These are phyloP conservation scores for Penicillium griseofulvum DNA, from an alignment of 2,329 filamentous ascomycete species.

Conservation along the genomic window DNA sequence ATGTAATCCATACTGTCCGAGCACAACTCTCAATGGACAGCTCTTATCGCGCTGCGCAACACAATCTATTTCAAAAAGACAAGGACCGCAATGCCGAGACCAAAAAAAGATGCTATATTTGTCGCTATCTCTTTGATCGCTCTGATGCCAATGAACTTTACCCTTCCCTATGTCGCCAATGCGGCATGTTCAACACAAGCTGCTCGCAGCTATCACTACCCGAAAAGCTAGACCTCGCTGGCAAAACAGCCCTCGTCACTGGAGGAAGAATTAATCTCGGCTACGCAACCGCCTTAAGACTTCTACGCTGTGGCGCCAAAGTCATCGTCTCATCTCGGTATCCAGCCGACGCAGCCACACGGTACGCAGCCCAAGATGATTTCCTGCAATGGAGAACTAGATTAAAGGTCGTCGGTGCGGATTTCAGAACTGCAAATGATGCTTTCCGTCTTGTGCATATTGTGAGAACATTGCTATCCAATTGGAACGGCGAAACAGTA, in stretches of 20 bases:
- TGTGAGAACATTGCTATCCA: constrained; percentile 20
- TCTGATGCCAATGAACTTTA: constrained; percentile 24
- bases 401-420: constrained; percentile 33
- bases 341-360: constrained; percentile 33
- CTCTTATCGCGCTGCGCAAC: constrained; percentile 1
- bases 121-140: constrained; percentile 21
- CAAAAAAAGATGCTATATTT: constrained; percentile 34
- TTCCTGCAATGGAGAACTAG: constrained; percentile 14
- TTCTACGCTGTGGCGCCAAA: constrained; percentile 36
- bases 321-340: constrained; percentile 41
- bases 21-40: constrained; percentile 7
- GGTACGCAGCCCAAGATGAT: constrained; percentile 24
- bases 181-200: constrained; percentile 37
- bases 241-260: constrained; percentile 35
- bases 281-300: constrained; percentile 32
- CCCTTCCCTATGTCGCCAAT: constrained; percentile 32
- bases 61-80: background rate
- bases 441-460: constrained; percentile 29
- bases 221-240: constrained; percentile 23
- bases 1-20: background rate
- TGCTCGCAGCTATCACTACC: constrained; percentile 29
- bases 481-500: constrained; percentile 14
- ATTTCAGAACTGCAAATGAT: constrained; percentile 34
- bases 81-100: background rate
- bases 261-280: constrained; percentile 39